Percentiles rank a stretch among this genome's conserved stretches.
phyloP scores from a whole-genome alignment of 768 basidiomycete species.

The Amanita fuliginea region DNA sequence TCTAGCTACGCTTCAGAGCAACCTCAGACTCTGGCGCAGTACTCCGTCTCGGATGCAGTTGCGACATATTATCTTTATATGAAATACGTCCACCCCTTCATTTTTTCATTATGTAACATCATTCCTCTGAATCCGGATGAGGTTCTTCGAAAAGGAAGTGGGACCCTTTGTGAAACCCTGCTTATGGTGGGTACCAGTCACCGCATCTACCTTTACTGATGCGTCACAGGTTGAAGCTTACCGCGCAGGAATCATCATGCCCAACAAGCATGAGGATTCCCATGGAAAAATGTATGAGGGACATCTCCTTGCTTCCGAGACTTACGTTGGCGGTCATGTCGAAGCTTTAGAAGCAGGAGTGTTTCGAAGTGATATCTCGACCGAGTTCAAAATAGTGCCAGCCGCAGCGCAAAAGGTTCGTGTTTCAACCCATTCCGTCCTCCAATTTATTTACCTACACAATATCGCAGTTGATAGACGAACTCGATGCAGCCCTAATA shows the following conservation, averaged over 20 bases:
- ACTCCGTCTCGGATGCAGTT: conserved; percentile 99
- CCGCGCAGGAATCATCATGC: conserved; percentile 89
- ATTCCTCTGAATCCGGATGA: conserved; percentile 96
- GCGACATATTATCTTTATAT: conserved; percentile 99
- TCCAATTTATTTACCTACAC: no score
- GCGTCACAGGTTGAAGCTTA: conserved; percentile 82
- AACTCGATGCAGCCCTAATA: conserved; percentile 83
- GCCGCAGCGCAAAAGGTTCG: conserved; percentile 70
- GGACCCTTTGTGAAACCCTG: conserved; percentile 94
- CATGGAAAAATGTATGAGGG: conserved; percentile 92
- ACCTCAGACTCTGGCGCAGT: conserved; percentile 89
- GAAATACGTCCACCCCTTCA: conserved; percentile 99
- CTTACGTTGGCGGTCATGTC: conserved; percentile 98
- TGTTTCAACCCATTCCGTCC: background rate
- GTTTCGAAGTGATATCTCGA: conserved; percentile 90
- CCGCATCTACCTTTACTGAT: background rate
- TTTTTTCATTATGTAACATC: conserved; percentile 98
- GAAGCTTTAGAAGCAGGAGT: conserved; percentile 98
- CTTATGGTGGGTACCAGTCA: conserved; percentile 64
- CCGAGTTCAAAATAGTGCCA: conserved; percentile 93
- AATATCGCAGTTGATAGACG: conserved; percentile 66
- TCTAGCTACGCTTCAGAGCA: conserved; percentile 90
- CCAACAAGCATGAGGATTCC: conserved; percentile 90
- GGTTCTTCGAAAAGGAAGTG: conserved; percentile 90
- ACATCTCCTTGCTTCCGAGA: conserved; percentile 93